Conservation (phyloP, 345 rosid genomes). For the Eutrema yunnanense region DNA sequence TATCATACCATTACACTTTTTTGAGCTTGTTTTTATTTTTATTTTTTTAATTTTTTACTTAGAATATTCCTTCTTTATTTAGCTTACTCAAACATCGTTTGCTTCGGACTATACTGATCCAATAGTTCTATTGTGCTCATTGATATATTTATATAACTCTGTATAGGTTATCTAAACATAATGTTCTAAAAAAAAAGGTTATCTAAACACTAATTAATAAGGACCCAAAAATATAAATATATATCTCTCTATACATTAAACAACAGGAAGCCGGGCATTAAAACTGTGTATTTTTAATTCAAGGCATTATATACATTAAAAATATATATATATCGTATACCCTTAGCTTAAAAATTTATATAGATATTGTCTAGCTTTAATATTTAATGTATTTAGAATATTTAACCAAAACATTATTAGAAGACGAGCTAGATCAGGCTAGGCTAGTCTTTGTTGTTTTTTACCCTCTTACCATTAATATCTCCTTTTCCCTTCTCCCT, state of each 20-base stretch:
- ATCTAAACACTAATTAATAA: neutral
- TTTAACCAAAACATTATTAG: slow-evolving; percentile 6
- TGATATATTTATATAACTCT: neutral
- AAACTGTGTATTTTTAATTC: neutral
- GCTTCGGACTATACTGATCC: neutral
- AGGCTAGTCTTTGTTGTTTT: slow-evolving; percentile 4
- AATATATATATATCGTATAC: neutral
- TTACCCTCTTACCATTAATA: slow-evolving; percentile 31
- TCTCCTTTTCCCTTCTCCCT: slow-evolving; percentile 6
- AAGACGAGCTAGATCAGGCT: slow-evolving; percentile 21
- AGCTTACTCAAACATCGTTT: neutral
- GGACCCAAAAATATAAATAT: neutral
- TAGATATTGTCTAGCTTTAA: neutral
- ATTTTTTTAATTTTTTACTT: too few relatives aligned
- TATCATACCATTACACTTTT: too few relatives aligned
- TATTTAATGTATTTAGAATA: neutral
- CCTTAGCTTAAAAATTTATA: neutral
- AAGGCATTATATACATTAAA: neutral
- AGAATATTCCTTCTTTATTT: too few relatives aligned
- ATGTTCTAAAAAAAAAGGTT: neutral
- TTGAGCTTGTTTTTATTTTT: too few relatives aligned
- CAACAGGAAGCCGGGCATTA: too few relatives aligned
- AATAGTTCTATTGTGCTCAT: neutral
- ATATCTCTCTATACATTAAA: neutral
- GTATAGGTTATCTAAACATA: neutral